Evolutionary conservation across 306 rosid genomes (phyloP).

Genomic region (Cucurbita maxima): DNA sequence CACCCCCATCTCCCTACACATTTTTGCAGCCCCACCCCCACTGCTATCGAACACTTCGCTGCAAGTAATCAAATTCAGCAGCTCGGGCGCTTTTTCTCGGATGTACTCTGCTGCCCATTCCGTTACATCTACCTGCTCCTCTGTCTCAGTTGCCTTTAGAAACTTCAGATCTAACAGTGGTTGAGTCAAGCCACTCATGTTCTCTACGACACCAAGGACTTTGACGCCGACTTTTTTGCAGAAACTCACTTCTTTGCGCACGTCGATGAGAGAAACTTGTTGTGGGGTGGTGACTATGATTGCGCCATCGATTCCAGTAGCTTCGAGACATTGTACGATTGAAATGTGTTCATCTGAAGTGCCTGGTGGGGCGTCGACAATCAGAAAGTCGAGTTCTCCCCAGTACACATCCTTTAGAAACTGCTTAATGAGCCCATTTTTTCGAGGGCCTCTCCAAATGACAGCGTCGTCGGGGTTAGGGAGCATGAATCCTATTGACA

Average conservation of each 20-base stretch:
- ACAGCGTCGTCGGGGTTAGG: conserved; percentile 69
- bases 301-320: conserved; percentile 72
- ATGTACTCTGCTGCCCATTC: conserved; percentile 45
- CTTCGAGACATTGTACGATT: conserved; percentile 62
- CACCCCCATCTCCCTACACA: conserved; percentile 70
- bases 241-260: conserved; percentile 74
- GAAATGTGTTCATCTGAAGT: conserved; percentile 91
- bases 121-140: conserved; percentile 60
- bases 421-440: conserved; percentile 74
- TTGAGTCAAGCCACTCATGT: conserved; percentile 76
- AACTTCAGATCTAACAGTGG: conserved; percentile 53
- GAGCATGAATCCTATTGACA: conserved; percentile 91
- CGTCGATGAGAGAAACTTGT: conserved; percentile 76
- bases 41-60: conserved; percentile 80
- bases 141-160: conserved; percentile 32
- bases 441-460: conserved; percentile 88
- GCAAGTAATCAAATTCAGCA: conserved; percentile 39
- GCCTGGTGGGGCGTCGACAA: conserved; percentile 96
- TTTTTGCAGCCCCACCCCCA: conserved; percentile 68
- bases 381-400: conserved; percentile 84
- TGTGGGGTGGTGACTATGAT: conserved; percentile 92
- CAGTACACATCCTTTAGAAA: conserved; percentile 78
- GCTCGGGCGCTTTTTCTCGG: conserved; percentile 56
- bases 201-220: conserved; percentile 82
- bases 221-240: conserved; percentile 74